Evolutionary conservation across 805 yeast genomes (phyloP).

Genomic region (Kodamaea sagamina): DNA sequence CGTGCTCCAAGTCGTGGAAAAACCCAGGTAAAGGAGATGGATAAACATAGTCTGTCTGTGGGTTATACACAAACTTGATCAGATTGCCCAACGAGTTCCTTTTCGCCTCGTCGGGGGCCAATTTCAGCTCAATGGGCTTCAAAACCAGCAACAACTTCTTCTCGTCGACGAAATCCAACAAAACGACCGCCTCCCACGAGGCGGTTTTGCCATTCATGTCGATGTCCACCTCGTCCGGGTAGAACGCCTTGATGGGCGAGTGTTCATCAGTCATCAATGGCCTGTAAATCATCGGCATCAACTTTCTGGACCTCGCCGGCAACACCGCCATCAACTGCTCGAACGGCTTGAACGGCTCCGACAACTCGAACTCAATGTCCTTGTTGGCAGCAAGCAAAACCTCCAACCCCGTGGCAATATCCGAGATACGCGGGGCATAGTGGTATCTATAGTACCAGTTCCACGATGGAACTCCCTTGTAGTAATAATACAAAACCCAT

Average conservation of each 20-base stretch:
- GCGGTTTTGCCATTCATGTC: conserved; percentile 95
- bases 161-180: conserved; percentile 89
- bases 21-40: conserved; percentile 76
- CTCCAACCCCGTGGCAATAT: conserved; percentile 70
- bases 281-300: conserved; percentile 78
- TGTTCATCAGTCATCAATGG: conserved; percentile 80
- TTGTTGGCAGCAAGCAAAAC: conserved; percentile 39
- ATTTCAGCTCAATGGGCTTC: conserved; percentile 59
- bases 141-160: conserved; percentile 70
- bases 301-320: conserved; percentile 83
- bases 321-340: conserved; percentile 97
- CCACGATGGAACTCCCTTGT: conserved; percentile 92
- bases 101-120: conserved; percentile 66
- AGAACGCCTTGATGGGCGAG: conserved; percentile 88
- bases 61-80: conserved; percentile 68
- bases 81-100: conserved; percentile 79
- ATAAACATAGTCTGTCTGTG: conserved; percentile 67
- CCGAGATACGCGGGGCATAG: conserved; percentile 93
- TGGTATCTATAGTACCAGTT: conserved; percentile 90
- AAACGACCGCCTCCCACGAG: conserved; percentile 96
- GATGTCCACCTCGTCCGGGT: conserved; percentile 82
- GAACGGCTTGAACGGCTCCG: conserved; percentile 85
- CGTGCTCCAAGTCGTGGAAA: conserved; percentile 75
- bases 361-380: conserved; percentile 59
- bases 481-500: conserved; percentile 93